Conservation (phyloP, 768 basidiomycete genomes). For the Psilocybe sp. region DNA sequence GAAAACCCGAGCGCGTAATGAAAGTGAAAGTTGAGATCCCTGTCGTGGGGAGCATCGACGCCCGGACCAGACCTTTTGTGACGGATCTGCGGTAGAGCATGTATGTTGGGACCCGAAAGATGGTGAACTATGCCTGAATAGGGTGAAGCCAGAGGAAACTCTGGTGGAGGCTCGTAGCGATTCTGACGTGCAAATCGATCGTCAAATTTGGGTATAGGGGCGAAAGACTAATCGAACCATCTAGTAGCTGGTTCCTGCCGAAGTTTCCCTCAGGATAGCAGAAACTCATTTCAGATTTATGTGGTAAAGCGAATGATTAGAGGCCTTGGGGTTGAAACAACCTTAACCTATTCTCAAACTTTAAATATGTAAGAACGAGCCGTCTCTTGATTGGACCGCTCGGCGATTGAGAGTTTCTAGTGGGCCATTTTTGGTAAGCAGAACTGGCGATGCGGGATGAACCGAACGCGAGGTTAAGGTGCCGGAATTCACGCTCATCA, state of each 20-base stretch:
- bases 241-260: slow-evolving; percentile 93
- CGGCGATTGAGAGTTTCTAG: slow-evolving; percentile 79
- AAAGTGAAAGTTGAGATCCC: too few species aligned
- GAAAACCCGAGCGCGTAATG: slow-evolving; percentile 65
- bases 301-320: slow-evolving; percentile 88
- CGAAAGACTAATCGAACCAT: slow-evolving; percentile 96
- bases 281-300: slow-evolving; percentile 58
- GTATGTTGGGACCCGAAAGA: slow-evolving; percentile 84
- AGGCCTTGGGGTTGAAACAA: slow-evolving; percentile 87
- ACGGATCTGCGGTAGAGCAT: slow-evolving; percentile 79
- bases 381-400: slow-evolving; percentile 80
- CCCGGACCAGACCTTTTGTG: slow-evolving; percentile 72
- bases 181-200: too few species aligned
- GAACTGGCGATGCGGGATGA: slow-evolving; percentile 69
- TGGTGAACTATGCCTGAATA: too few species aligned
- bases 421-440: slow-evolving; percentile 80
- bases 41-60: slow-evolving; percentile 68
- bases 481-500: too few species aligned
- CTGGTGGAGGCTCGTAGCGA: too few species aligned
- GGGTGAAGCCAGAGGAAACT: too few species aligned
- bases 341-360: slow-evolving; percentile 82
- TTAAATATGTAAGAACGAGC: too few species aligned
- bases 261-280: too few species aligned
- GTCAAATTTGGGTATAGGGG: slow-evolving; percentile 95
- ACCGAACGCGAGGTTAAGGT: too few species aligned